Conservation (phyloP, 2,329 filamentous ascomycete genomes). For the Ascocoryne sarcoides region DNA sequence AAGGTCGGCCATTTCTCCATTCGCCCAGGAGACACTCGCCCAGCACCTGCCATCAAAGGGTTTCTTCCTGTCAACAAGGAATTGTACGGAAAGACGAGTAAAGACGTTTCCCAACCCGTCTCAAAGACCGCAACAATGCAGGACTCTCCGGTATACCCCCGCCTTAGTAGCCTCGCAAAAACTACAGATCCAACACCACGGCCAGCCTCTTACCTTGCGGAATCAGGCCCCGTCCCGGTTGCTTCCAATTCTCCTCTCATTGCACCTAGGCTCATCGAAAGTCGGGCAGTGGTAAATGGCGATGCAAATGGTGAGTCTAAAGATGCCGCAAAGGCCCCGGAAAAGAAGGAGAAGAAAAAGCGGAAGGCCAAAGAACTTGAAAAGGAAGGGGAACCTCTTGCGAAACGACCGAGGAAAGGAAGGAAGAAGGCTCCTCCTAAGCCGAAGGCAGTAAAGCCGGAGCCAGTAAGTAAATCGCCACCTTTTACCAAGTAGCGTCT, state of each 20-base stretch:
- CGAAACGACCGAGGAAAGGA: background rate
- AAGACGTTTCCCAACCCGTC: no score
- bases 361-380: conserved; percentile 4
- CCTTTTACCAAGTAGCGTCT: no score
- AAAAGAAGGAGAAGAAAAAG: conserved; percentile 4
- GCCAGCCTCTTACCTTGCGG: no score
- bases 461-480: conserved; percentile 13
- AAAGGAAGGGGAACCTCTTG: background rate
- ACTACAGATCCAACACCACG: no score
- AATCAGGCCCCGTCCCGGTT: no score
- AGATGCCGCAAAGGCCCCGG: background rate
- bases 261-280: no score
- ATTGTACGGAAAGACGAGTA: no score
- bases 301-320: background rate
- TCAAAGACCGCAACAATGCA: no score
- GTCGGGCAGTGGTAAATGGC: background rate
- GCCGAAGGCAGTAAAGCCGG: conserved; percentile 12
- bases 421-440: conserved; percentile 9
- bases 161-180: no score
- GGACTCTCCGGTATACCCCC: no score
- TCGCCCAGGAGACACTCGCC: background rate
- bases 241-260: no score
- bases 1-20: background rate
- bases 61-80: conserved; percentile 19
- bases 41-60: conserved; percentile 12